Base-by-base conservation (phyloP, 768 basidiomycete genomes). In the Pleurotus cornucopiae region DNA sequence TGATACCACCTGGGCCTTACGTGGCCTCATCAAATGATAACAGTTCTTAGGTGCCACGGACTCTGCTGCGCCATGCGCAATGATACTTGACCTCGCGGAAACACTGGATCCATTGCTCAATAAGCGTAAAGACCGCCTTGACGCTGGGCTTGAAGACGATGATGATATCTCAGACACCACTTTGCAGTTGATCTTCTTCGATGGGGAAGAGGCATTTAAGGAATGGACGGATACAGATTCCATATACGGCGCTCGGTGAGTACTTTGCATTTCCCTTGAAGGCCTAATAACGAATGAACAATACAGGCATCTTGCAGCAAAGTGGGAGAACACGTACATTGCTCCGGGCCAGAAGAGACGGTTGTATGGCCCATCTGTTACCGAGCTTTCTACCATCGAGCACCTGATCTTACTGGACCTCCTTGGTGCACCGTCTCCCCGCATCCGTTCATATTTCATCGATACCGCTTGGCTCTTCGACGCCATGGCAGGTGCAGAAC, bases 11-110 rank as follows among this genome's bases (percentile, higher is more conserved):
- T 91, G 63, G 57, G 76, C 67, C 18, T 46, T 6, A 25, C 5
- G 25, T 43, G 23, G 4, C 12, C 23, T 46, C 18, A 13, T 49
- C 49, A 39, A 61, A 7, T 12, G 14, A 25, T 40, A 37, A 18
- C 71, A 98, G 91, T 99, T 99, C 67, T 75, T 99, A 64, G 97
- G 97, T 34, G 97, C 97, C 6, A 98, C 94, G 7, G 97, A 99
- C 67, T 97, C 94, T 0, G 97, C 95, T 5, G 94, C 92, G 34
- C 86, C 97, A 2, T 98, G 95, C 61, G 93, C 94, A 3, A 86
- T 98, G 72, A 81, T 99, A 75, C 81, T 98, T 25, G 94, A 98
- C 70, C 74, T 98, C 13, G 97, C 94, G 0, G 90, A 94, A 70
- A 73, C 88, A 4, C 71, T 98, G 39, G 83, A 90, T 58, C 84